phyloP scores from a whole-genome alignment of 306 rosid species.

The Acacia confusa region DNA sequence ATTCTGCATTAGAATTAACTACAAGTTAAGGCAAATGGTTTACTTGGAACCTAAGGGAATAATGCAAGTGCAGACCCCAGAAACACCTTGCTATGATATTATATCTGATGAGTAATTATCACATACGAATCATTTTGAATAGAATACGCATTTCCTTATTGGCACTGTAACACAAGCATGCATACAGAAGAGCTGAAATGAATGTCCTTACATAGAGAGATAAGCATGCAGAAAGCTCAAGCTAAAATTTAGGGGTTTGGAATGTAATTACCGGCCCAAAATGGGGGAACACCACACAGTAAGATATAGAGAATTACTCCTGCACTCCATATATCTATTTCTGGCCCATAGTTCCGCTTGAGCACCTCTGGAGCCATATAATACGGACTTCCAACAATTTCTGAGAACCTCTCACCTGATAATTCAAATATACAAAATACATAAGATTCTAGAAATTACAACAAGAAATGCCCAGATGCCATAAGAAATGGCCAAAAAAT shows the following conservation, averaged over 20 bases:
- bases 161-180: background rate
- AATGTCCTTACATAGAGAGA: background rate
- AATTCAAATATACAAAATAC: background rate
- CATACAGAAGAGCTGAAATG: background rate
- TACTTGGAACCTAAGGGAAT: background rate
- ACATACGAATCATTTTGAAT: background rate
- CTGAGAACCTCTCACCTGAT: constrained; percentile 72
- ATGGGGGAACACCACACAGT: constrained; percentile 81
- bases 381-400: constrained; percentile 85
- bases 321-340: constrained; percentile 87
- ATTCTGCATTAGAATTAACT: constrained; percentile 65
- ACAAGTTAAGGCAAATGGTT: constrained; percentile 20
- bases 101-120: background rate
- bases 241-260: background rate
- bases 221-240: background rate
- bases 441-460: constrained; percentile 1
- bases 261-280: constrained; percentile 72
- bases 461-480: background rate
- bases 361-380: constrained; percentile 91
- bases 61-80: background rate
- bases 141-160: background rate
- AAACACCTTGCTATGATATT: background rate
- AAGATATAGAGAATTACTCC: constrained; percentile 83
- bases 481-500: background rate
- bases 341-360: constrained; percentile 77